Evolutionary conservation across 257 asterid genomes (phyloP), one percentile per base, ranked within the genome.

Genomic region (Osmanthus fragrans): DNA sequence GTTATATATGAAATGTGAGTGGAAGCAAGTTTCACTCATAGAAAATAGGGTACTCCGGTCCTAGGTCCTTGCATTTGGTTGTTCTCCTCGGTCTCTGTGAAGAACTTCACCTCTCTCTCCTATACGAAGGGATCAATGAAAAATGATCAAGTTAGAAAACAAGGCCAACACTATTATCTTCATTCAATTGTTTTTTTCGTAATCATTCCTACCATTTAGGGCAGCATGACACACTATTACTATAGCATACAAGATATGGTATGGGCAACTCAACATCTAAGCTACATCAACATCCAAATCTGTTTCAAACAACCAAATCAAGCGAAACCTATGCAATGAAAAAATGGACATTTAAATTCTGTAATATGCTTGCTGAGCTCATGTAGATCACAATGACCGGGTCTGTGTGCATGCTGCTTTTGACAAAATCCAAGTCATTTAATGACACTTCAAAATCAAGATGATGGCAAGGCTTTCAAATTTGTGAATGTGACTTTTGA

Each of bases 31-130:
- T 75, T 73, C 80, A 58, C 68, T 87, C 85, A 94, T 56, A 94
- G 92, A 81, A 95, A 95, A 87, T 95, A 95, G 0, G 98, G 98
- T 13, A 95, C 99, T 84, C 99, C 98, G 10, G 91, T 88, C 86
- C 99, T 93, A 18, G 98, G 99, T 60, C 99, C 98, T 76, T 98
- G 87, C 99, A 95, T 95, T 79, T 95, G 99, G 87, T 95, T 95
- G 91, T 93, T 95, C 84, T 95, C 97, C 83, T 95, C 99, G 0
- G 99, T 95, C 83, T 95, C 99, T 1, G 98, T 90, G 89, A 95
- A 95, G 77, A 95, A 95, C 92, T 95, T 93, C 86, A 95, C 98
- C 79, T 93, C 97, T 78, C 97, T 86, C 89, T 93, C 99, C 99
- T 95, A 83, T 51, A 70, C 58, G 73, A 39, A 54, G 51, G 60